These are phyloP conservation scores for Metschnikowia sp. DNA, from an alignment of 805 yeast species.

Conservation along the genomic window DNA sequence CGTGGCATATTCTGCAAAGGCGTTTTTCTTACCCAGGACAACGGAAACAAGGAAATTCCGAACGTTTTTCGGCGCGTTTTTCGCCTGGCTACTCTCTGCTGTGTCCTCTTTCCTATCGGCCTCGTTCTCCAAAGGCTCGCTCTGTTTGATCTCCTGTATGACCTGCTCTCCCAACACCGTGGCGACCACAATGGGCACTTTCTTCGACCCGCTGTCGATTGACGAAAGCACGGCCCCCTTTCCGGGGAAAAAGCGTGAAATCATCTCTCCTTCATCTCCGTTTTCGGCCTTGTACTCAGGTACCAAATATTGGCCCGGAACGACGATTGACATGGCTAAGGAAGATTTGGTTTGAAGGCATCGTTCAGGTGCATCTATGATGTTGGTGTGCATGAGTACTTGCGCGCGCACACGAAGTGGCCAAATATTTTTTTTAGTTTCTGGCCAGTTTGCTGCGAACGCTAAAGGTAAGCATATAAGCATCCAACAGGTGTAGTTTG, in stretches of 20 bases:
- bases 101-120: constrained; percentile 5
- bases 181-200: constrained; percentile 47
- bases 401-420: not conserved
- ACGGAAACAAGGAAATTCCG: constrained; percentile 31
- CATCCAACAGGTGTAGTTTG: too few species aligned
- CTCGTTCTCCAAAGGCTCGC: not conserved
- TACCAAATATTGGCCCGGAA: constrained; percentile 76
- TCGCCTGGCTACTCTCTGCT: constrained; percentile 11
- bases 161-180: constrained; percentile 62
- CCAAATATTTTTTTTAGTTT: not conserved
- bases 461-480: not conserved
- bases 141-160: constrained; percentile 21
- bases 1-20: constrained; percentile 24
- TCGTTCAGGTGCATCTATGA: not conserved
- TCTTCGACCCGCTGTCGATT: constrained; percentile 37
- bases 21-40: constrained; percentile 23
- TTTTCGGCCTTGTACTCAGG: constrained; percentile 45
- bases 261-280: constrained; percentile 21
- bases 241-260: constrained; percentile 56
- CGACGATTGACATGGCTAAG: constrained; percentile 15
- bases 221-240: constrained; percentile 56
- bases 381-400: not conserved
- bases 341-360: constrained; percentile 1
- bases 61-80: constrained; percentile 8
- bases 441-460: not conserved